Evolutionary conservation across 2,329 filamentous ascomycete genomes (phyloP), one percentile per base, ranked within the genome.

Genomic region (Apiospora marii): DNA sequence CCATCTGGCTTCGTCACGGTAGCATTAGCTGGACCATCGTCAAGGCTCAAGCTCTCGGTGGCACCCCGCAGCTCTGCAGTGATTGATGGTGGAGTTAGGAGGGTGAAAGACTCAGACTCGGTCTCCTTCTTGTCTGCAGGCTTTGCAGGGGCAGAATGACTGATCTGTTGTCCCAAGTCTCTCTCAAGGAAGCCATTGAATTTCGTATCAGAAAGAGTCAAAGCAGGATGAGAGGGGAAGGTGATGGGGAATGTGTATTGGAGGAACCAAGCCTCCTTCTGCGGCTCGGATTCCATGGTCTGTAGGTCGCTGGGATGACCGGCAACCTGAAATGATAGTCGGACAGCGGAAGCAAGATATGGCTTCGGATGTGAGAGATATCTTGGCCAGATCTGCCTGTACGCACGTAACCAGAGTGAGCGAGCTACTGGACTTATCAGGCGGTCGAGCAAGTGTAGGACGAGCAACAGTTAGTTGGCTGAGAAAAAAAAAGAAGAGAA

Each of bases 261-360:
- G 67, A 69, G 67, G 30, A 46, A 69, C 67, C 67, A 69, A 37
- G 67, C 41, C 30, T 30, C 67, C 30, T 37, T 37, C 58, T 64
- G 58, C 58, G 34, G 22, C 58, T 64, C 58, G 19, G 34, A 41
- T 24, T 19, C 58, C 58, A 64, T 41, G 19, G 4, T 64, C 22
- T 12, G 19, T 10, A n/a, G 34, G 8, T 41, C 19, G 30, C 4
- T 19, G 24, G 51, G 51, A 24, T 27, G 24, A 4, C 49, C 24
- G 14, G 49, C 49, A 51, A 51, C 49, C 14, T 24, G n/a, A 10
- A 4, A 10, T 49, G 48, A 49, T 7, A 24, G 10, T 22, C 48
- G 5, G 22, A 10, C 48, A 49, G n/a, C n/a, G 48, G 48, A 58
- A 34, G 51, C 24, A 58, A 22, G 24, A 13, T 16, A 58, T 27